Conservation (phyloP, 2,329 filamentous ascomycete genomes). For the Didymella arachidicola region DNA sequence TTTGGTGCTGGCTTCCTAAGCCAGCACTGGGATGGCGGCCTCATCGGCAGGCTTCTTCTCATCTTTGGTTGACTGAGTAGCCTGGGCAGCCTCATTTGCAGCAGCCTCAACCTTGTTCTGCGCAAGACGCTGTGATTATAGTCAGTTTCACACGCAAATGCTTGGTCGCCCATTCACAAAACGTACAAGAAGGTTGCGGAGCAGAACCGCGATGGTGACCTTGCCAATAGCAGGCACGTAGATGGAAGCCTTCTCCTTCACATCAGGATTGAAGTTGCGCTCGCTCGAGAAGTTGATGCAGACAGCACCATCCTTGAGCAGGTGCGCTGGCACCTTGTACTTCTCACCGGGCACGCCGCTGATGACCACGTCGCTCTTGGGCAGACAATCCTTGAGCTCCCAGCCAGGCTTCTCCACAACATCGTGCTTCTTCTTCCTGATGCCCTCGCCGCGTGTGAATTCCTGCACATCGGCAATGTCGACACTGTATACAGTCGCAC, state of each 20-base stretch:
- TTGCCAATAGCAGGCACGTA: constrained; percentile 98
- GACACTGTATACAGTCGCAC: constrained; percentile 92
- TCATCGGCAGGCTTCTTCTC: constrained; percentile 32
- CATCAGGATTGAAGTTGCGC: constrained; percentile 88
- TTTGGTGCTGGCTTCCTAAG: neutral
- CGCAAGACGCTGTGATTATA: constrained; percentile 49
- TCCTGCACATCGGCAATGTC: constrained; percentile 91
- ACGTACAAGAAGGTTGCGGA: constrained; percentile 87
- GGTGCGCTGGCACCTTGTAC: constrained; percentile 86
- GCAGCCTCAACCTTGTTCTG: constrained; percentile 52
- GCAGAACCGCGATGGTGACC: constrained; percentile 90
- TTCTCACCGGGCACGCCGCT: constrained; percentile 86
- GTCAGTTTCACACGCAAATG: neutral
- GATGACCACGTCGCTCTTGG: constrained; percentile 92
- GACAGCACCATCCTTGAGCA: constrained; percentile 89
- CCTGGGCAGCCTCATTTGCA: constrained; percentile 5
- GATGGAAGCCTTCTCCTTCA: constrained; percentile 95
- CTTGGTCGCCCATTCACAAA: neutral
- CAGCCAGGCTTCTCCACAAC: constrained; percentile 83
- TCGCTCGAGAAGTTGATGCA: constrained; percentile 98
- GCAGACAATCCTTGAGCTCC: constrained; percentile 80
- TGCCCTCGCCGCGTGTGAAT: constrained; percentile 87
- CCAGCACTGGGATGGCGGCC: constrained; percentile 21
- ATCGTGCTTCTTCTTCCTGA: constrained; percentile 85
- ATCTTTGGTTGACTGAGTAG: constrained; percentile 10